A percentile compares a stretch with the other conserved stretches of the same genome.
These are phyloP conservation scores for Corymbia citriodora DNA, from an alignment of 441 rosid species.

Conservation along the genomic window DNA sequence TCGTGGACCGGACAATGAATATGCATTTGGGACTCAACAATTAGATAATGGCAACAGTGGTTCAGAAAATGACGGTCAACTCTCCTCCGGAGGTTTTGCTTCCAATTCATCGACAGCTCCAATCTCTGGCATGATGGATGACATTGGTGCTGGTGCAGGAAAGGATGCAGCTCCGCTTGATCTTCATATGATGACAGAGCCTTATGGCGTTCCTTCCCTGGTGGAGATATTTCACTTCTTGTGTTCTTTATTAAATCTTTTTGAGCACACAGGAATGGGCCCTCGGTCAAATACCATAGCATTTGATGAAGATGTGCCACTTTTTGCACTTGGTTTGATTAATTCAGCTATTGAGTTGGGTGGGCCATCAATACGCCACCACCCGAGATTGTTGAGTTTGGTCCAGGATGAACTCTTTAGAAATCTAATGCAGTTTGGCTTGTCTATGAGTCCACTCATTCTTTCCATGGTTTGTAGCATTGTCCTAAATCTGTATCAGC, in stretches of 20 bases:
- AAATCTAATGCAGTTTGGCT: slow-evolving; percentile 86
- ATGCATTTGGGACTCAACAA: slow-evolving; percentile 40
- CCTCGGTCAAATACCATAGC: slow-evolving; percentile 71
- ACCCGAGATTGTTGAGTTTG: slow-evolving; percentile 58
- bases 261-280: slow-evolving; percentile 54
- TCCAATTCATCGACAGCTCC: slow-evolving; percentile 37
- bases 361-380: slow-evolving; percentile 57
- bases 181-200: slow-evolving; percentile 56
- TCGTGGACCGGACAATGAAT: slow-evolving; percentile 42
- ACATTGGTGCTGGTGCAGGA: slow-evolving; percentile 34
- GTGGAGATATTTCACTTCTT: slow-evolving; percentile 87
- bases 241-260: slow-evolving; percentile 70
- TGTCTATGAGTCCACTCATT: slow-evolving; percentile 88
- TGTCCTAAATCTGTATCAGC: slow-evolving; percentile 80
- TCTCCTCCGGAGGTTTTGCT: slow-evolving; percentile 24
- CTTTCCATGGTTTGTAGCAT: slow-evolving; percentile 87
- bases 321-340: slow-evolving; percentile 85
- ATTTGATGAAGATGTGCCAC: slow-evolving; percentile 95
- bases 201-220: slow-evolving; percentile 90
- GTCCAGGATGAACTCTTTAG: slow-evolving; percentile 80
- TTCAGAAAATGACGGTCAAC: slow-evolving; percentile 42
- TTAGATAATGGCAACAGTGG: slow-evolving; percentile 53
- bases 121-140: slow-evolving; percentile 37
- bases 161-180: slow-evolving; percentile 23
- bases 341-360: slow-evolving; percentile 86